phyloP scores from a whole-genome alignment of 371 early-diverging fungal species.

The Apophysomyces variabilis region DNA sequence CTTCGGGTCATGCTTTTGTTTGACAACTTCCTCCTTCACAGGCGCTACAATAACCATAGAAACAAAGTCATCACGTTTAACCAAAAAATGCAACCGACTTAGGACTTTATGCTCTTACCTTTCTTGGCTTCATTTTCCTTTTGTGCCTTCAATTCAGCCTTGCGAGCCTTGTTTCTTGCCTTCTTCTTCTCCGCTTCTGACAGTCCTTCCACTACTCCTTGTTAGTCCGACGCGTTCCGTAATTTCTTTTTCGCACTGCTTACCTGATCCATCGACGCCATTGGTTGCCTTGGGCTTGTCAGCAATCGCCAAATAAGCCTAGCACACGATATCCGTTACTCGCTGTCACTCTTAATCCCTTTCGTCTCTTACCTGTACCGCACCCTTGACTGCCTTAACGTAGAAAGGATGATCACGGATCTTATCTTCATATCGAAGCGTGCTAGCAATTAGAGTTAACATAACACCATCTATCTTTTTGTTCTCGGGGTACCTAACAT shows the following conservation, averaged over 20 bases:
- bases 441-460: slow-evolving; percentile 27
- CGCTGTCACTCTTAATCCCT: not conserved
- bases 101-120: slow-evolving; percentile 23
- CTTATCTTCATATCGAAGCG: slow-evolving; percentile 80
- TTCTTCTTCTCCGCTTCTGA: slow-evolving; percentile 69
- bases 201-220: slow-evolving; percentile 38
- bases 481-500: slow-evolving; percentile 56
- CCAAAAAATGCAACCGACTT: not conserved
- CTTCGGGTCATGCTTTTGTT: slow-evolving; percentile 48
- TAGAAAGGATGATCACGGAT: slow-evolving; percentile 75
- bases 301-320: slow-evolving; percentile 25
- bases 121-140: slow-evolving; percentile 50
- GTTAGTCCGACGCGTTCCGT: not conserved
- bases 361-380: slow-evolving; percentile 53
- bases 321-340: no score
- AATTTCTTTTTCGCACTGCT: slow-evolving; percentile 30
- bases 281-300: slow-evolving; percentile 5
- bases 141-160: slow-evolving; percentile 53
- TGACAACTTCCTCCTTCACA: slow-evolving; percentile 36
- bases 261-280: slow-evolving; percentile 65
- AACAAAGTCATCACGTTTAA: not conserved
- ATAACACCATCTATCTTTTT: not conserved
- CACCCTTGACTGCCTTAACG: slow-evolving; percentile 76
- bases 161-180: slow-evolving; percentile 61
- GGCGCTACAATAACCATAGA: not conserved